A percentile compares a stretch with the other conserved stretches of the same genome.
phyloP scores from a whole-genome alignment of 495 filamentous ascomycete genomes.

The Massariosphaeria phaeospora region DNA sequence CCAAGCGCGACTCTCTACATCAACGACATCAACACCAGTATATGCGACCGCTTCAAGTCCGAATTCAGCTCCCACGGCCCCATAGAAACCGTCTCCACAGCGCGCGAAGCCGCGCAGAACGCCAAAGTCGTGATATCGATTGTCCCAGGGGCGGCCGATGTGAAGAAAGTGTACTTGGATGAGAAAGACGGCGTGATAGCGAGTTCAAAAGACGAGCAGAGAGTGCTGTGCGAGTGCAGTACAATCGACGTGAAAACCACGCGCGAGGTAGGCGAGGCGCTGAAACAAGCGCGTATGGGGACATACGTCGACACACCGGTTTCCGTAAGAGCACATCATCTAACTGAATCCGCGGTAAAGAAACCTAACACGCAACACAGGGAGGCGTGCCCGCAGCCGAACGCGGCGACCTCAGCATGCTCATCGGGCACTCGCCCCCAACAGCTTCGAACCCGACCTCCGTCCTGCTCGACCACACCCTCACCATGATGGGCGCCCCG shows the following conservation, averaged over 20 bases:
- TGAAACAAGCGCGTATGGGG: constrained; percentile 14
- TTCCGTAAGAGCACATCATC: constrained; percentile 16
- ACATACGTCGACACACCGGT: constrained; percentile 30
- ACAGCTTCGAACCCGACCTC: constrained; percentile 1
- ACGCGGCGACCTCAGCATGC: constrained; percentile 23
- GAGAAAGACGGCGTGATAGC: constrained; percentile 25
- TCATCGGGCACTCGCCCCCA: constrained; percentile 20
- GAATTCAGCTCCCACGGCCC: constrained; percentile 18
- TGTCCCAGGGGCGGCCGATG: constrained; percentile 23
- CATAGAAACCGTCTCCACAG: constrained; percentile 17
- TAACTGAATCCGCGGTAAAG: neutral
- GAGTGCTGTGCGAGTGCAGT: constrained; percentile 29
- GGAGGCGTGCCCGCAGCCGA: constrained; percentile 29
- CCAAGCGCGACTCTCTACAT: constrained; percentile 20
- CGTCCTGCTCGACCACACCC: constrained; percentile 11
- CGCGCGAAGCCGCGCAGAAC: constrained; percentile 23
- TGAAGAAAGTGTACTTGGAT: constrained; percentile 25
- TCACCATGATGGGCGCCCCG: constrained; percentile 34
- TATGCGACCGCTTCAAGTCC: constrained; percentile 19
- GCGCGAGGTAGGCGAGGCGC: constrained; percentile 21
- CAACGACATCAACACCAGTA: constrained; percentile 22
- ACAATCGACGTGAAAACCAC: constrained; percentile 30
- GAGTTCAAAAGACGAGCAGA: constrained; percentile 1
- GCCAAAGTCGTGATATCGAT: constrained; percentile 24
- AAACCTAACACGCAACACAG: neutral